A percentile compares a stretch with the other conserved stretches of the same genome.
phyloP scores from a whole-genome alignment of 2,329 filamentous ascomycete genomes.

The Aspergillus sp. region DNA sequence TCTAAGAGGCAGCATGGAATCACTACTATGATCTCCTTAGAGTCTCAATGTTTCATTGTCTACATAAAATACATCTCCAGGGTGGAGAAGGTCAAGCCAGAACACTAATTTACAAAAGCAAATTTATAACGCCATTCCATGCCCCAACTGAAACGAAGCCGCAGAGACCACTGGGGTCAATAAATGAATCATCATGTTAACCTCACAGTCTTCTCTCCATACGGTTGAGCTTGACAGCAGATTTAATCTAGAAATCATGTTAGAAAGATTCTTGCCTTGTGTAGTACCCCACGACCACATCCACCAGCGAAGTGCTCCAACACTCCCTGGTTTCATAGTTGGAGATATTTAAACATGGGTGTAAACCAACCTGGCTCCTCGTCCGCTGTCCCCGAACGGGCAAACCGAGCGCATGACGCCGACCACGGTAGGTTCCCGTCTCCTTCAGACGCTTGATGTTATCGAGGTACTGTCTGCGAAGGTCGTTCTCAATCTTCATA shows the following conservation, averaged over 20 bases:
- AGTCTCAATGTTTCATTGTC: constrained; percentile 4
- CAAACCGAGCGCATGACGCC: constrained; percentile 87
- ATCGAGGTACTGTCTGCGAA: constrained; percentile 73
- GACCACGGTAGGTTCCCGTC: constrained; percentile 86
- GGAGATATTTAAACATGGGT: background rate
- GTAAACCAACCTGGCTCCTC: constrained; percentile 64
- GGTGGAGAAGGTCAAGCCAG: constrained; percentile 11
- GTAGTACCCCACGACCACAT: background rate
- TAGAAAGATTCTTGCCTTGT: constrained; percentile 14
- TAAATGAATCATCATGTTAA: constrained; percentile 10
- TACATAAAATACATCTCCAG: constrained; percentile 25
- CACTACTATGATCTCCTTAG: background rate
- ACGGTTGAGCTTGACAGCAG: constrained; percentile 60
- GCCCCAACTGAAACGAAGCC: constrained; percentile 23
- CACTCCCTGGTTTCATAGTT: background rate
- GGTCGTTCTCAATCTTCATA: constrained; percentile 93
- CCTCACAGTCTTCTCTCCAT: constrained; percentile 54
- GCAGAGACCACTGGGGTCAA: constrained; percentile 26
- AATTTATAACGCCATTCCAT: constrained; percentile 23
- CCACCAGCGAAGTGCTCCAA: background rate
- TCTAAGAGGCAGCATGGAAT: constrained; percentile 10
- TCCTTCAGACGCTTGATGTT: constrained; percentile 86
- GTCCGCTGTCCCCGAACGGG: constrained; percentile 91
- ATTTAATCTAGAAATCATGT: constrained; percentile 54
- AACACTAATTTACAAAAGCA: constrained; percentile 16